These are phyloP conservation scores for Liriodendron chinense DNA, from an alignment of 164 flowering plant species.

Conservation along the genomic window DNA sequence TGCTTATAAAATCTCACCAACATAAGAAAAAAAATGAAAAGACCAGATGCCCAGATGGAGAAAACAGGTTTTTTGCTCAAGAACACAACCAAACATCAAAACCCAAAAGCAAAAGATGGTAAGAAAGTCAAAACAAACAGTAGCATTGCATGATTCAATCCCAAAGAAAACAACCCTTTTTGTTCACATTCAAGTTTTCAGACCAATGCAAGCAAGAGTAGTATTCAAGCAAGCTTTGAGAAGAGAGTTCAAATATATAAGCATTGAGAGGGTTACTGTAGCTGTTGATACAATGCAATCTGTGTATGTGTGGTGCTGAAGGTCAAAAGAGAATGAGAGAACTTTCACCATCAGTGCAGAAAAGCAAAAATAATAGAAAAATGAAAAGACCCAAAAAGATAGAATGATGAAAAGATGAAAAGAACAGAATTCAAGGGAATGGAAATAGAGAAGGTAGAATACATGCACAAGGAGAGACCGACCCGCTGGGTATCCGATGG, in stretches of 20 bases:
- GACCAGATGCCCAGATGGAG: slow-evolving; percentile 18
- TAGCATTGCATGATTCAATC: neutral
- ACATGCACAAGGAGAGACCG: neutral
- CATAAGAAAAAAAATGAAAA: neutral
- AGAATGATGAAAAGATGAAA: neutral
- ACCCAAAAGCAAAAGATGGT: neutral
- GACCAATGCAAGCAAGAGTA: neutral
- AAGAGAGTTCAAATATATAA: slow-evolving; percentile 29
- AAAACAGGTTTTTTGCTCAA: slow-evolving; percentile 6
- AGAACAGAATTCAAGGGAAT: slow-evolving; percentile 14
- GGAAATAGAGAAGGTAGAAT: neutral
- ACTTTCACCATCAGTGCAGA: slow-evolving; percentile 25
- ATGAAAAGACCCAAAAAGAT: slow-evolving; percentile 7
- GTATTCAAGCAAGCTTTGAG: neutral
- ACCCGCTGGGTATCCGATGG: neutral
- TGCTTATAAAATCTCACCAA: neutral
- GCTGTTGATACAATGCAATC: slow-evolving; percentile 28
- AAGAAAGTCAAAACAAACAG: slow-evolving; percentile 4
- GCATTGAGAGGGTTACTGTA: slow-evolving; percentile 22
- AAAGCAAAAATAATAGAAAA: slow-evolving; percentile 11
- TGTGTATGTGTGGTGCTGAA: neutral
- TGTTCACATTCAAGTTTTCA: slow-evolving; percentile 2
- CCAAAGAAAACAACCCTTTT: neutral
- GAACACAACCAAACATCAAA: slow-evolving; percentile 14
- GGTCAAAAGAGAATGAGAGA: slow-evolving; percentile 25